Evolutionary conservation across 1,139 yeast species (phyloP).

Genomic region (Saccharomyces pastorianus): DNA sequence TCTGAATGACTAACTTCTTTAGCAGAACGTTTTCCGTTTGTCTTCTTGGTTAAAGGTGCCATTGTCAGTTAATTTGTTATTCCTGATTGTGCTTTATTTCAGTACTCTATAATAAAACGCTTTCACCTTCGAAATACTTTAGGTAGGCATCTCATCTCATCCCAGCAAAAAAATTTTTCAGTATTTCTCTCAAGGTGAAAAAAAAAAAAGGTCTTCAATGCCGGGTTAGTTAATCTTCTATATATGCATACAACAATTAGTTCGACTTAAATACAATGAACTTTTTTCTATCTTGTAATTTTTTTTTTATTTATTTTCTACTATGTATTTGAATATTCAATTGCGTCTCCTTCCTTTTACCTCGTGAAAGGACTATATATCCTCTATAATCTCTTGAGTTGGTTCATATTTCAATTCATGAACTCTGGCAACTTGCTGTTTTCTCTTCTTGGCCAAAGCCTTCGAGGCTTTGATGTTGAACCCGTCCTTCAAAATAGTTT

Average conservation of each 20-base stretch:
- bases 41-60: slow-evolving; percentile 20
- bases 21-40: slow-evolving; percentile 16
- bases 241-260: background rate
- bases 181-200: background rate
- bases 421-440: slow-evolving; percentile 21
- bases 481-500: slow-evolving; percentile 68
- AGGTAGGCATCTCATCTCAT: slow-evolving; percentile 8
- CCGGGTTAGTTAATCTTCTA: background rate
- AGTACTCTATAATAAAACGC: background rate
- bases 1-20: slow-evolving; percentile 4
- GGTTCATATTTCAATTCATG: slow-evolving; percentile 17
- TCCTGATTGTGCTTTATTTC: background rate
- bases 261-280: background rate
- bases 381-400: slow-evolving; percentile 21
- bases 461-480: slow-evolving; percentile 73
- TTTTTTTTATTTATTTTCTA: background rate
- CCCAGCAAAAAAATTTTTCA: background rate
- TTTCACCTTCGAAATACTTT: slow-evolving; percentile 5
- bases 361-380: background rate
- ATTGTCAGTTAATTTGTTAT: slow-evolving; percentile 7
- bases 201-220: background rate
- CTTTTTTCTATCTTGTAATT: background rate
- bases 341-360: background rate
- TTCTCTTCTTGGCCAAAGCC: slow-evolving; percentile 39
- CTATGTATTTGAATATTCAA: background rate